Percentiles rank a stretch among this genome's conserved stretches.
Evolutionary conservation across 1,284 basidiomycete species (phyloP).

Genomic region (Cutaneotrichosporon mucoides): DNA sequence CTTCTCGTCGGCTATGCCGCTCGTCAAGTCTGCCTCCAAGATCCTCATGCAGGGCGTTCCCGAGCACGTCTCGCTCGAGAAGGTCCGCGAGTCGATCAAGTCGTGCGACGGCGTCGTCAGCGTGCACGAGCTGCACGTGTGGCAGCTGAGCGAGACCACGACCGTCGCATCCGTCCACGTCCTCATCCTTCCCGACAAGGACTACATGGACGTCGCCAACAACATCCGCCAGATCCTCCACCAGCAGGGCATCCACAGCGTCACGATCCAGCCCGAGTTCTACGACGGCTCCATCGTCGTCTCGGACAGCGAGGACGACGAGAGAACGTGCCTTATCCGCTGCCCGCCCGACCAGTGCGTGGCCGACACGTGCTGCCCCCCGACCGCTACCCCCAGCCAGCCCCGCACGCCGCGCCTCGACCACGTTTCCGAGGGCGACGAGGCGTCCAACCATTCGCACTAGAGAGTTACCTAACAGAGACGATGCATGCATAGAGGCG

Average conservation of each 20-base stretch:
- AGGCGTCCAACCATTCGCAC: constrained; percentile 11
- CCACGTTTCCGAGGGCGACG: constrained; percentile 32
- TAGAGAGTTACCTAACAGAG: not conserved
- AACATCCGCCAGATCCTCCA: constrained; percentile 81
- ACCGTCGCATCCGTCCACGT: constrained; percentile 96
- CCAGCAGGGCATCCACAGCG: constrained; percentile 86
- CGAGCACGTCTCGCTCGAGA: constrained; percentile 78
- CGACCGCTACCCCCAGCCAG: constrained; percentile 10
- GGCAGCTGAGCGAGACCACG: constrained; percentile 86
- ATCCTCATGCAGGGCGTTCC: constrained; percentile 98
- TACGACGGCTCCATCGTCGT: constrained; percentile 16
- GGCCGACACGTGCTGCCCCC: constrained; percentile 49
- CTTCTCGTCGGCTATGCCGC: constrained; percentile 88
- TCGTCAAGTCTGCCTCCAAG: constrained; percentile 90
- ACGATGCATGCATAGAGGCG: not conserved
- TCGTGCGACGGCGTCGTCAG: constrained; percentile 81
- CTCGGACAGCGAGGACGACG: constrained; percentile 21
- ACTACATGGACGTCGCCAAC: constrained; percentile 87
- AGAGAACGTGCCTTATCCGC: constrained; percentile 45
- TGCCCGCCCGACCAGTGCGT: constrained; percentile 50
- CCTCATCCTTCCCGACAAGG: constrained; percentile 65
- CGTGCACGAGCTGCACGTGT: constrained; percentile 92
- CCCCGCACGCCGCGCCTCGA: constrained; percentile 22
- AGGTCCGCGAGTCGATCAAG: constrained; percentile 74
- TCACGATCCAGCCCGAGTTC: constrained; percentile 65